Evolutionary conservation across 2,329 filamentous ascomycete species (phyloP).

Genomic region (Ceratocystis cacaofunesta): DNA sequence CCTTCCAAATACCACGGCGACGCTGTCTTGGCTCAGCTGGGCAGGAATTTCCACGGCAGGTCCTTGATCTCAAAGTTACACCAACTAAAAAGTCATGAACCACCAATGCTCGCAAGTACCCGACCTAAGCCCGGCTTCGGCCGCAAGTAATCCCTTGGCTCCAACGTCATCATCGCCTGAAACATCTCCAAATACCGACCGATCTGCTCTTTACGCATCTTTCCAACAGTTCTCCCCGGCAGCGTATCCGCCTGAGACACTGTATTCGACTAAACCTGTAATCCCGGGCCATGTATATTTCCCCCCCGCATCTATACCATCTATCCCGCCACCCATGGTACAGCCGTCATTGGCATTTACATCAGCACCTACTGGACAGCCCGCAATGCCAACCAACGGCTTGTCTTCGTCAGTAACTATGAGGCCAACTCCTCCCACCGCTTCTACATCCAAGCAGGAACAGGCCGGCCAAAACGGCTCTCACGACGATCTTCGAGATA

Average conservation of each 20-base stretch:
- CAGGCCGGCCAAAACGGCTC: neutral
- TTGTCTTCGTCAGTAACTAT: neutral
- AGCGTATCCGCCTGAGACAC: neutral
- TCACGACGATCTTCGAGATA: conserved; percentile 6
- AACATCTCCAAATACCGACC: conserved; percentile 9
- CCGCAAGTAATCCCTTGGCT: neutral
- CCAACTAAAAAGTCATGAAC: conserved; percentile 7
- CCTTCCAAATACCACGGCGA: neutral
- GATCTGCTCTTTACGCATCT: conserved; percentile 5
- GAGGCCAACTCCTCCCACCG: neutral
- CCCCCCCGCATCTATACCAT: neutral
- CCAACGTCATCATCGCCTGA: conserved; percentile 6
- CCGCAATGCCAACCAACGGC: neutral
- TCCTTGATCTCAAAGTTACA: neutral
- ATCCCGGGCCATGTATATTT: neutral
- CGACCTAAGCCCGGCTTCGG: neutral
- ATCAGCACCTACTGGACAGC: neutral
- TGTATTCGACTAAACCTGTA: neutral
- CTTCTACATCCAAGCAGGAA: neutral
- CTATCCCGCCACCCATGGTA: neutral
- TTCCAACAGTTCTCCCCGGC: neutral
- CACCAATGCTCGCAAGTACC: conserved; percentile 9
- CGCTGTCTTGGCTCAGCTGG: neutral
- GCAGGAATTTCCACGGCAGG: neutral
- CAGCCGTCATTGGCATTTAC: neutral